Conservation (phyloP, 371 early-diverging fungal genomes). For the Gilbertella persicaria region DNA sequence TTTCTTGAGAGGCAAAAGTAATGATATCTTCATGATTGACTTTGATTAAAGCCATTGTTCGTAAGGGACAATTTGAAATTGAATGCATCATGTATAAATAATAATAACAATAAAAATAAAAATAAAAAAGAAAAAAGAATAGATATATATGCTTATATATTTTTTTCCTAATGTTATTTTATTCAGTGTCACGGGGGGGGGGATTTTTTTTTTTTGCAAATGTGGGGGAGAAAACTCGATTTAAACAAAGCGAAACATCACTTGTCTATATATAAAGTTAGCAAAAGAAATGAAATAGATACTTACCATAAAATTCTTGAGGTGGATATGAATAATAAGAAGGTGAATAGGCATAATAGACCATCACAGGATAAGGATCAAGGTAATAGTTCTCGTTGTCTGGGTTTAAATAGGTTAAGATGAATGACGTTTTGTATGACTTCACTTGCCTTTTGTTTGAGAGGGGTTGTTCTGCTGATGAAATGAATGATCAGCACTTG, state of each 20-base stretch:
- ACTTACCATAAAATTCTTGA: background rate
- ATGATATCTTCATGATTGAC: constrained; percentile 7
- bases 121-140: constrained; percentile 1
- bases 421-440: background rate
- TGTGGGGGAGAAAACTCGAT: too few relatives aligned
- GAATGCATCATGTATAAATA: constrained; percentile 10
- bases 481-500: too few relatives aligned
- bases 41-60: constrained; percentile 26
- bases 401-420: background rate
- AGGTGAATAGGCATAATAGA: background rate
- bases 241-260: too few relatives aligned
- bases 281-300: too few relatives aligned
- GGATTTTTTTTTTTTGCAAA: too few relatives aligned
- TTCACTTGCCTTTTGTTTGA: background rate
- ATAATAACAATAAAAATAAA: too few relatives aligned
- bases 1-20: constrained; percentile 16
- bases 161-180: too few relatives aligned
- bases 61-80: constrained; percentile 17
- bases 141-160: too few relatives aligned
- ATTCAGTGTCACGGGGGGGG: too few relatives aligned
- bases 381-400: background rate
- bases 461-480: too few relatives aligned
- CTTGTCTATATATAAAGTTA: too few relatives aligned
- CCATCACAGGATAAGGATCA: background rate
- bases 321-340: background rate